These are phyloP conservation scores for Dactylorhiza incarnata DNA, from an alignment of 106 monocot genomes.

Conservation along the genomic window DNA sequence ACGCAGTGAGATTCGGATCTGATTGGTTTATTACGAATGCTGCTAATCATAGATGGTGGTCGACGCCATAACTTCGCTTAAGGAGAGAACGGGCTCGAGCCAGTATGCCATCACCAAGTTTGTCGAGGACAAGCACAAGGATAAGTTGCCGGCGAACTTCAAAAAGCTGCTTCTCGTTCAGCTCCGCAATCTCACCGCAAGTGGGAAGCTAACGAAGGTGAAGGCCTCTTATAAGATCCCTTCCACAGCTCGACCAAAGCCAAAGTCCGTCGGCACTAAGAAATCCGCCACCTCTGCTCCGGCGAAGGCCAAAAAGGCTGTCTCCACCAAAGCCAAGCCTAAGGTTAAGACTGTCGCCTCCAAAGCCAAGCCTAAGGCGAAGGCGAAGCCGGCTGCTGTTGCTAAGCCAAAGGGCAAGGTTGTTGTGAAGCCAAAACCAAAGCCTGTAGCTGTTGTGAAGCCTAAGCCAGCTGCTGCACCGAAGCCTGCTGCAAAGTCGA, in stretches of 20 bases:
- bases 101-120: slow-evolving; percentile 71
- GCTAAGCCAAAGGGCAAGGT: slow-evolving; percentile 10
- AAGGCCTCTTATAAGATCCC: slow-evolving; percentile 85
- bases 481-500: not conserved
- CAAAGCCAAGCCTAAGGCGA: slow-evolving; percentile 15
- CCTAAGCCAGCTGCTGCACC: slow-evolving; percentile 13
- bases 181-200: slow-evolving; percentile 52
- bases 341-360: slow-evolving; percentile 12
- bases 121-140: slow-evolving; percentile 68
- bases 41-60: slow-evolving; percentile 50
- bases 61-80: slow-evolving; percentile 58
- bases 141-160: slow-evolving; percentile 57
- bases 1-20: not conserved
- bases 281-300: not conserved
- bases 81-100: slow-evolving; percentile 88
- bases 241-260: not conserved
- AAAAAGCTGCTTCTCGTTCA: slow-evolving; percentile 59
- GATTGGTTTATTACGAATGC: not conserved
- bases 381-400: slow-evolving; percentile 9
- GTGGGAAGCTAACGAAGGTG: slow-evolving; percentile 64
- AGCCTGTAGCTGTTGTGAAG: slow-evolving; percentile 22
- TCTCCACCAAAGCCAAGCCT: slow-evolving; percentile 11
- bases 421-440: slow-evolving; percentile 19
- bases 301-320: slow-evolving; percentile 18
- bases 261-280: not conserved